Evolutionary conservation across 768 basidiomycete species (phyloP), one percentile per base, ranked within the genome.

Genomic region (Serpula lacrymans): DNA sequence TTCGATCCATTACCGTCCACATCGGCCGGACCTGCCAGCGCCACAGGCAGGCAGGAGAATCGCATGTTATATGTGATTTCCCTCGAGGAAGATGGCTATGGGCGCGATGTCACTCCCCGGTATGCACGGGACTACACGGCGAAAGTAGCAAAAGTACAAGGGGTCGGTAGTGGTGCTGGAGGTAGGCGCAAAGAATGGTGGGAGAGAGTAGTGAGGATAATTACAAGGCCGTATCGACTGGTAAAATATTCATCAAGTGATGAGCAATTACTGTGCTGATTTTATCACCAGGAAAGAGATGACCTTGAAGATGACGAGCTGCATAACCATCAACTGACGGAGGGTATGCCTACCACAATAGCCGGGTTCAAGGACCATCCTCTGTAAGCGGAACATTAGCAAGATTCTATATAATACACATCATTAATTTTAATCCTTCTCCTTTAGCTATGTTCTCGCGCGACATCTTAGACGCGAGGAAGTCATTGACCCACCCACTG

Each of bases 351-450:
- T 1, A 84, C 82, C 13, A 84, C 85, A 9, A 73, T 98, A 40
- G 70, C 75, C 21, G 96, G 92, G 2, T 98, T 98, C 77, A 97
- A 98, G 60, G 85, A 90, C 53, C 96, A 99, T 64, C 92, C 94
- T 4, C 57, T 95, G 85, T 95, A 53, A 37, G 82, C 62, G 12
- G 40, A 27, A 21, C 32, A 27, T 47, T 45, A 24, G 17, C n/a
- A n/a, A n/a, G n/a, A n/a, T n/a, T n/a, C n/a, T n/a, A n/a, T 18
- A 27, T 49, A 42, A 49, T 43, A 25, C 22, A 23, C 39, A 33
- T 17, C 16, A 23, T 7, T 6, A 17, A 17, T 34, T 47, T 2
- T 24, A 26, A 25, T 18, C 33, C 34, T 41, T 30, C 37, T 37
- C 18, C 23, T 46, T 31, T 50, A 90, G 89, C 53, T 93, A 90